Evolutionary conservation across 345 rosid genomes (phyloP), one percentile per base, ranked within the genome.

Genomic region (Lumnitzera racemosa): DNA sequence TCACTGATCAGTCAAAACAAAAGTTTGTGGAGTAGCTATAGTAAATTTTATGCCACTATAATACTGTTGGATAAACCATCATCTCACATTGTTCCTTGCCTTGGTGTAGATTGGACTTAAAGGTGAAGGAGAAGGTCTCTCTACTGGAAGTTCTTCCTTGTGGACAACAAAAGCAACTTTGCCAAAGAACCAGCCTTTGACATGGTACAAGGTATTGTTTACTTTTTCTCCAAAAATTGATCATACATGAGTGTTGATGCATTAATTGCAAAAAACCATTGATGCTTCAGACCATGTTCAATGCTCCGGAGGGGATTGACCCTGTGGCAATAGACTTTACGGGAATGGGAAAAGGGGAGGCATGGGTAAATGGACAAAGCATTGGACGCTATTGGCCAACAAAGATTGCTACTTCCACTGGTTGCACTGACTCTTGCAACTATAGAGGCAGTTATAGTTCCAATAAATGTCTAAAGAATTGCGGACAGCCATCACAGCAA

Each of bases 331-430:
- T 92, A 57, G 96, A 92, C 81, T 89, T 89, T 78, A 80, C 84
- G 0, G 96, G 96, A 46, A 74, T 86, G 91, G 96, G 91, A 24
- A 92, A 92, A 72, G 98, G 98, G 14, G 87, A 82, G 72, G 98
- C 96, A 13, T 92, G 98, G 98, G 89, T 92, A 60, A 92, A 92
- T 25, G 96, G 96, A 66, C 91, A 87, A 73, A 89, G 98, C 73
- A 89, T 89, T 59, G 98, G 98, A 49, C 79, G 96, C 43, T 92
- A 85, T 72, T 92, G 98, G 98, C 96, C 96, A 31, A 80, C 84
- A 5, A 72, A 75, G 65, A 46, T 77, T 0, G 61, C 96, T 31
- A 69, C 72, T 29, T 76, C 50, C 49, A 49, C 68, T 6, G 98
- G 88, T 55, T 92, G 98, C 74, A 61, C 80, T 2, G 75, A 70